Evolutionary conservation across 495 filamentous ascomycete genomes (phyloP).

Genomic region (Articulospora tetracladia): DNA sequence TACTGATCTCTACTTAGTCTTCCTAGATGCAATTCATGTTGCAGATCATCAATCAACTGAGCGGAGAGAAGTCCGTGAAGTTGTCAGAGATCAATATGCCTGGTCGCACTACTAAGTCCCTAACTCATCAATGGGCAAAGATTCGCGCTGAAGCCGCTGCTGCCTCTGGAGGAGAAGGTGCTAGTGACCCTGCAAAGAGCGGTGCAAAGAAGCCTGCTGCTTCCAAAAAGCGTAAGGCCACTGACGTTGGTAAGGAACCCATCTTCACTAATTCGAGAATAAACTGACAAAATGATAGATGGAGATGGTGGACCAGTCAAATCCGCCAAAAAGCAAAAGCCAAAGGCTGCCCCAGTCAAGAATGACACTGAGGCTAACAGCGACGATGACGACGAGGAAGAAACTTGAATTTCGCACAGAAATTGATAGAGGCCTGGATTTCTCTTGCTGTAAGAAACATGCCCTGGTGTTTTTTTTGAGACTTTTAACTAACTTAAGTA

Average conservation of each 20-base stretch:
- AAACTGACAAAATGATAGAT: not conserved
- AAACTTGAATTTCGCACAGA: not conserved
- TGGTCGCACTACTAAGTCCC: not conserved
- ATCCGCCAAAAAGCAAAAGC: not conserved
- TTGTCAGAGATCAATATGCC: not conserved
- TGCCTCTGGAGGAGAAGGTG: not conserved
- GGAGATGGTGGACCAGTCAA: not conserved
- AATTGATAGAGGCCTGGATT: not conserved
- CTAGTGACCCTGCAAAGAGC: not conserved
- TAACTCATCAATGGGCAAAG: not conserved
- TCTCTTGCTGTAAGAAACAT: no score
- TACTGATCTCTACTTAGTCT: not conserved
- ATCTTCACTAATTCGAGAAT: not conserved
- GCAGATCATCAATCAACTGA: not conserved
- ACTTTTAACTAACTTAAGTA: no score
- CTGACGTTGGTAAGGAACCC: not conserved
- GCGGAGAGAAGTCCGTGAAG: not conserved
- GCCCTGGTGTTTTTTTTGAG: no score
- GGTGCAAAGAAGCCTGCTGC: not conserved
- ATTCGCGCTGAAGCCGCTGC: not conserved
- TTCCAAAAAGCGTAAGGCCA: not conserved
- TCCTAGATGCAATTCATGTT: not conserved
- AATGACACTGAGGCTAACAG: no score
- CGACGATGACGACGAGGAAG: not conserved
- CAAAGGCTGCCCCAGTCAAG: no score